These are phyloP conservation scores for Blastomyces parvus DNA, from an alignment of 2,329 filamentous ascomycete species.

Conservation along the genomic window DNA sequence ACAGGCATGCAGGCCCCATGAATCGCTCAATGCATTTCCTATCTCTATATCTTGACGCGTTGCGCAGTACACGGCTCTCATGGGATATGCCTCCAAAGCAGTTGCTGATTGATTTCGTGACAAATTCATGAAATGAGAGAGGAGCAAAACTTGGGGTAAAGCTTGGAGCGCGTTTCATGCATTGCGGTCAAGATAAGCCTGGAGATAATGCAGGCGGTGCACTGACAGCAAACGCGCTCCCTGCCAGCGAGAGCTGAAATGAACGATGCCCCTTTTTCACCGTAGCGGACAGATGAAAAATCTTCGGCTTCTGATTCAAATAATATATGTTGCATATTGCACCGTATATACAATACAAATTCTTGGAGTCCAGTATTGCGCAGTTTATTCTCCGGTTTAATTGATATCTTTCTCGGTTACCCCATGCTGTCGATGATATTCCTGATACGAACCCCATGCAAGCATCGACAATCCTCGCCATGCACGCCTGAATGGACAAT, in stretches of 20 bases:
- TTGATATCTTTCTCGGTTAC: not conserved
- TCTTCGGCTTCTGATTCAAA: not conserved
- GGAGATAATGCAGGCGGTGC: not conserved
- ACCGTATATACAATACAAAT: not conserved
- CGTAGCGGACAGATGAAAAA: not conserved
- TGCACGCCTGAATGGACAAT: not conserved
- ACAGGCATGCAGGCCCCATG: not conserved
- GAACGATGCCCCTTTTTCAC: not conserved
- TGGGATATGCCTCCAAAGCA: not conserved
- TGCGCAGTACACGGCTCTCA: not conserved
- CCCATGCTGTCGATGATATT: not conserved
- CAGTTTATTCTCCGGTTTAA: not conserved
- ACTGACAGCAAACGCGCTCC: not conserved
- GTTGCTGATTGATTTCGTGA: not conserved
- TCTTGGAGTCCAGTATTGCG: not conserved
- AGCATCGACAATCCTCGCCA: not conserved
- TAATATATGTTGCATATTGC: not conserved
- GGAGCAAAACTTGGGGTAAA: not conserved
- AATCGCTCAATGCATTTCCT: not conserved
- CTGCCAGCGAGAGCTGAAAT: not conserved
- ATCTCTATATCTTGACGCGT: not conserved
- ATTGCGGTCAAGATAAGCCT: not conserved
- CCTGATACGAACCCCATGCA: not conserved
- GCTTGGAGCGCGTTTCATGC: not conserved
- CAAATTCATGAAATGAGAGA: not conserved